These are phyloP conservation scores for Fonsecaea erecta DNA, from an alignment of 2,329 filamentous ascomycete species.

Conservation along the genomic window DNA sequence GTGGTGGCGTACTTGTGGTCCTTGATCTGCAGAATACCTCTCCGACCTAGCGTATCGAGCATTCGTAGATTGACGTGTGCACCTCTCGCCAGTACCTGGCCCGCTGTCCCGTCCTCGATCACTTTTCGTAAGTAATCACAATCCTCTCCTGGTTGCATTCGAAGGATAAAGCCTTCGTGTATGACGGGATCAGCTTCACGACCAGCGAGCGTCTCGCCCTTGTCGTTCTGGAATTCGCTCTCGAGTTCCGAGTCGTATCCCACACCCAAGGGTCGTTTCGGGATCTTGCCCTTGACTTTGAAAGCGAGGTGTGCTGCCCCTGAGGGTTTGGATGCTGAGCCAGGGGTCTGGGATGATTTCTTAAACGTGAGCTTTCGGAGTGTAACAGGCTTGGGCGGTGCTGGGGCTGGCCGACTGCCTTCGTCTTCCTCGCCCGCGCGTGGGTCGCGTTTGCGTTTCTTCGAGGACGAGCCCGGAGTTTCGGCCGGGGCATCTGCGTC, in stretches of 20 bases:
- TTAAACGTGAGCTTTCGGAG: slow-evolving; percentile 48
- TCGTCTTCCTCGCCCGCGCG: slow-evolving; percentile 22
- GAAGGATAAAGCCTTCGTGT: slow-evolving; percentile 86
- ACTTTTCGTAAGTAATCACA: slow-evolving; percentile 79
- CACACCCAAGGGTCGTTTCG: slow-evolving; percentile 74
- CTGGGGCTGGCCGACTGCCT: slow-evolving; percentile 11
- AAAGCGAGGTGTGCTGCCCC: slow-evolving; percentile 57
- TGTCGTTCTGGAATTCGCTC: slow-evolving; percentile 11
- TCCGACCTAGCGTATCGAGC: slow-evolving; percentile 68
- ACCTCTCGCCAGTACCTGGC: slow-evolving; percentile 65
- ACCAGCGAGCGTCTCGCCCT: slow-evolving; percentile 65
- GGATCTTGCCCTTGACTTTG: slow-evolving; percentile 69
- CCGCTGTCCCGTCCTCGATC: slow-evolving; percentile 77
- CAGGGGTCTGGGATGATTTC: slow-evolving; percentile 10
- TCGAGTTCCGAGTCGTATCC: slow-evolving; percentile 88
- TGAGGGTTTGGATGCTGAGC: slow-evolving; percentile 32
- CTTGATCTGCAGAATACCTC: slow-evolving; percentile 73
- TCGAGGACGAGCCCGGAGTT: slow-evolving; percentile 40
- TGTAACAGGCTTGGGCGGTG: slow-evolving; percentile 20
- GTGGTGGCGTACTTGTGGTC: slow-evolving; percentile 75
- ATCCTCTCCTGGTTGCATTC: slow-evolving; percentile 84
- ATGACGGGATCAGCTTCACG: slow-evolving; percentile 84
- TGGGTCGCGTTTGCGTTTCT: slow-evolving; percentile 35
- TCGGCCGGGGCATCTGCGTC: slow-evolving; percentile 11
- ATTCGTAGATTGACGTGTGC: slow-evolving; percentile 82